Evolutionary conservation across 2,329 filamentous ascomycete genomes (phyloP).

Genomic region (Aureobasidium uvarum): DNA sequence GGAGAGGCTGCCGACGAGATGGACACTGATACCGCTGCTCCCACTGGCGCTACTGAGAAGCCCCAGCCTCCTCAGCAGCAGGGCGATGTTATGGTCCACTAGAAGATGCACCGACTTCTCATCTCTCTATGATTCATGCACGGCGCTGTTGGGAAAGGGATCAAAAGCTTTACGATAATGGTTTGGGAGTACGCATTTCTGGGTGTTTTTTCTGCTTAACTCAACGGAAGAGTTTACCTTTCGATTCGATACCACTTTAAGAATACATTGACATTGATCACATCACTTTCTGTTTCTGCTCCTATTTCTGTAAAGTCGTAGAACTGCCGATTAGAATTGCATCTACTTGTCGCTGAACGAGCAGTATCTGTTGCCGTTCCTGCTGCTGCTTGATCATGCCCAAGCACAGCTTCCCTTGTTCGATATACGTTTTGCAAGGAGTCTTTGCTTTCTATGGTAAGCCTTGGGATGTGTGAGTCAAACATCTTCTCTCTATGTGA

Average conservation of each 20-base stretch:
- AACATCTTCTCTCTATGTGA: background rate
- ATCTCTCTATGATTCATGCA: constrained; percentile 23
- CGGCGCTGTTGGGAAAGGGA: constrained; percentile 14
- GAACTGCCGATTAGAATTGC: background rate
- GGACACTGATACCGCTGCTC: constrained; percentile 15
- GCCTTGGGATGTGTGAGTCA: no score
- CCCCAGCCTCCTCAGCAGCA: constrained; percentile 25
- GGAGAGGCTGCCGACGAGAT: constrained; percentile 43
- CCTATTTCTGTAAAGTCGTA: background rate
- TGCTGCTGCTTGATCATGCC: no score
- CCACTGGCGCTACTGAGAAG: constrained; percentile 5
- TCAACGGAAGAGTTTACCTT: background rate
- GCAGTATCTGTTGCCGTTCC: no score
- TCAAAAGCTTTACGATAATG: constrained; percentile 23
- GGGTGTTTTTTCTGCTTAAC: constrained; percentile 15
- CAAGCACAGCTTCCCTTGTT: no score
- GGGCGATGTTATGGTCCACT: constrained; percentile 31
- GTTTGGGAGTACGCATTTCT: constrained; percentile 23
- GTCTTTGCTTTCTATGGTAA: no score
- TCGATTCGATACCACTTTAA: constrained; percentile 13
- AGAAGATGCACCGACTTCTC: constrained; percentile 12
- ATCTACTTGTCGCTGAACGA: background rate
- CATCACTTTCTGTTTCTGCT: background rate
- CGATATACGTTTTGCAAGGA: no score
- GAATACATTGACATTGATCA: constrained; percentile 6